A percentile compares a stretch with the other conserved stretches of the same genome.
Evolutionary conservation across 2,329 filamentous ascomycete species (phyloP).

Genomic region (Sclerotinia trifoliorum): DNA sequence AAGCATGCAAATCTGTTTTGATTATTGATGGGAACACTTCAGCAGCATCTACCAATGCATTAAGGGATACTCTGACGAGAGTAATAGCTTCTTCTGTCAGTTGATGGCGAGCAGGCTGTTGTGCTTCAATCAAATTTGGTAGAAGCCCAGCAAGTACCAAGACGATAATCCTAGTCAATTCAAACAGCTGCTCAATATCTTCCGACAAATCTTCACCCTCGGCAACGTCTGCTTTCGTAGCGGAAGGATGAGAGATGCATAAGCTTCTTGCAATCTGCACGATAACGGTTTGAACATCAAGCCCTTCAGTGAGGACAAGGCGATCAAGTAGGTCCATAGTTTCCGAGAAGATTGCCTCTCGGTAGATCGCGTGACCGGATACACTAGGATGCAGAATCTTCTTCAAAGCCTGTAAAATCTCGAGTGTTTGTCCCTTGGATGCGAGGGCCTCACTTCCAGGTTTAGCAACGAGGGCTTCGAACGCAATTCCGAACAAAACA

Average conservation of each 20-base stretch:
- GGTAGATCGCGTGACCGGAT: constrained; percentile 93
- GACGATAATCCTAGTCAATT: constrained; percentile 93
- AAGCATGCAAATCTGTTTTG: constrained; percentile 92
- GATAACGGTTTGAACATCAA: constrained; percentile 86
- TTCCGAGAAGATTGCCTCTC: constrained; percentile 92
- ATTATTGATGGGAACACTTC: constrained; percentile 96
- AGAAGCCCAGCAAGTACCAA: constrained; percentile 84
- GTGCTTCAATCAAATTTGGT: constrained; percentile 71
- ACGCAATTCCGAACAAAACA: constrained; percentile 92
- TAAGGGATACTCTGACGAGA: constrained; percentile 75
- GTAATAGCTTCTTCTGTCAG: constrained; percentile 84
- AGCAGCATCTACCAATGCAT: constrained; percentile 88
- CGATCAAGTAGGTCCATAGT: constrained; percentile 95
- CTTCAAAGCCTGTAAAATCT: constrained; percentile 86
- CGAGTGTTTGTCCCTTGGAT: constrained; percentile 75
- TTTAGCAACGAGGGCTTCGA: constrained; percentile 88
- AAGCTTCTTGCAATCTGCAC: constrained; percentile 90
- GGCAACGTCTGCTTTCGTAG: constrained; percentile 63
- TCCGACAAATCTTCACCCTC: constrained; percentile 83
- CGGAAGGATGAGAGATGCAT: constrained; percentile 88
- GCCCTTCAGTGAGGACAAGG: constrained; percentile 84
- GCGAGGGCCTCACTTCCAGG: constrained; percentile 66
- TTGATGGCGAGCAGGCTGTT: constrained; percentile 64
- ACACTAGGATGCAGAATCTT: constrained; percentile 94
- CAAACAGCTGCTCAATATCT: constrained; percentile 96